Evolutionary conservation across 208 protist species (phyloP).

Genomic region (Acanthamoeba lenticulata): DNA sequence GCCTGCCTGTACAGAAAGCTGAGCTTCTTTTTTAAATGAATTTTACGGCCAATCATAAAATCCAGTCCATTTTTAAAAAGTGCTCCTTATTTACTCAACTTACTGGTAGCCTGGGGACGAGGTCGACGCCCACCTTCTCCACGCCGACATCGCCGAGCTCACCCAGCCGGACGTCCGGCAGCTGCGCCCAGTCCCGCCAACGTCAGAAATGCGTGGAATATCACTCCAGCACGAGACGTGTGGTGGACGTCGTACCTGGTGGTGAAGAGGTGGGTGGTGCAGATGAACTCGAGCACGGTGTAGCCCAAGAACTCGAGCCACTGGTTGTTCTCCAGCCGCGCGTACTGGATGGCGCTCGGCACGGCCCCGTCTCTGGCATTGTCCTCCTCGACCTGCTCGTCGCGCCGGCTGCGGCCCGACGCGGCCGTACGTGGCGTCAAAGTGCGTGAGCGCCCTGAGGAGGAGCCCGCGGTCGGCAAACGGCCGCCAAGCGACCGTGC

Average conservation of each 20-base stretch:
- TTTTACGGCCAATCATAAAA: too few relatives aligned
- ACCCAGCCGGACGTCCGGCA: too few relatives aligned
- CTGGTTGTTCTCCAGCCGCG: background rate
- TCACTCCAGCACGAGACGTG: background rate
- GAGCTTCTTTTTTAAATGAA: too few relatives aligned
- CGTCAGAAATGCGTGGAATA: background rate
- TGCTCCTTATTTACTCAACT: too few relatives aligned
- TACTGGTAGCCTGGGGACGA: too few relatives aligned
- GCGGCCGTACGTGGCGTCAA: background rate
- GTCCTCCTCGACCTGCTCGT: background rate
- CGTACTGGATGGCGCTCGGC: background rate
- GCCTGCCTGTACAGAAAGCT: too few relatives aligned
- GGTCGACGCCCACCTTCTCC: too few relatives aligned
- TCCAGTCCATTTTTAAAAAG: too few relatives aligned
- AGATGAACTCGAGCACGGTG: constrained; percentile 32
- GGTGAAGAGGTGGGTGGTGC: background rate
- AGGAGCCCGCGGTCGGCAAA: background rate
- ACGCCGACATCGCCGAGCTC: too few relatives aligned
- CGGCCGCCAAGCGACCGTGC: too few relatives aligned
- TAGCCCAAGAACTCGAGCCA: constrained; percentile 22
- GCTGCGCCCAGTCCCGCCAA: background rate
- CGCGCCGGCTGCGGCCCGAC: background rate
- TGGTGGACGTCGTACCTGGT: too few relatives aligned
- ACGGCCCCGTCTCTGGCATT: background rate
- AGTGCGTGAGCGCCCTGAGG: background rate